Percentiles rank a stretch among this genome's conserved stretches.
Conservation (phyloP, 139 green algal genomes). For the Haematococcus lacustris region DNA sequence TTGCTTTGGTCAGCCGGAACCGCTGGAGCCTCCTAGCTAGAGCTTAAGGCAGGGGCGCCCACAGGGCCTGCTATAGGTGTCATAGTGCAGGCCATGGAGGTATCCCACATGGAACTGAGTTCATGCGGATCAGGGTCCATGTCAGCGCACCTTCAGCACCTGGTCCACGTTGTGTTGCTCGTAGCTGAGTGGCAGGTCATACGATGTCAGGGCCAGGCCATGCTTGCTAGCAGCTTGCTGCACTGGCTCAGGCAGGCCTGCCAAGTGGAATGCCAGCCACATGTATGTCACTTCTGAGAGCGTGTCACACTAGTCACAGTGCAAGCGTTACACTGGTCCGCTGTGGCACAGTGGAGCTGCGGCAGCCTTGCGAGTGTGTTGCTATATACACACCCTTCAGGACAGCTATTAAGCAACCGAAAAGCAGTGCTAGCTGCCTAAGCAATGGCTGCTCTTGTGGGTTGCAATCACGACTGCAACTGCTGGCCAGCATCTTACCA, state of each 20-base stretch:
- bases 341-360: background rate
- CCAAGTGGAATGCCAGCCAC: too few species aligned
- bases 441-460: background rate
- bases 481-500: conserved; percentile 5
- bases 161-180: conserved; percentile 38
- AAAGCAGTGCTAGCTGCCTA: background rate
- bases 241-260: background rate
- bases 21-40: background rate
- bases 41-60: background rate
- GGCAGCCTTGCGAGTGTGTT: background rate
- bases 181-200: conserved; percentile 48
- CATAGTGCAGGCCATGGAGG: too few species aligned
- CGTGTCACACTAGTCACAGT: too few species aligned
- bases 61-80: background rate
- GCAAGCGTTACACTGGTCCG: background rate
- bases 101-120: too few species aligned
- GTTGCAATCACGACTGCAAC: background rate
- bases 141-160: conserved; percentile 9
- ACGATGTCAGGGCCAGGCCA: background rate
- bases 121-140: too few species aligned
- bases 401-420: background rate
- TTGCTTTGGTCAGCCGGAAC: too few species aligned
- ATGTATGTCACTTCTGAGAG: too few species aligned
- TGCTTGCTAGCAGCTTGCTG: background rate
- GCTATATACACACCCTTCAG: background rate